Conservation (phyloP, 176 grass and related monocot genomes). For the Triticum monococcum region DNA sequence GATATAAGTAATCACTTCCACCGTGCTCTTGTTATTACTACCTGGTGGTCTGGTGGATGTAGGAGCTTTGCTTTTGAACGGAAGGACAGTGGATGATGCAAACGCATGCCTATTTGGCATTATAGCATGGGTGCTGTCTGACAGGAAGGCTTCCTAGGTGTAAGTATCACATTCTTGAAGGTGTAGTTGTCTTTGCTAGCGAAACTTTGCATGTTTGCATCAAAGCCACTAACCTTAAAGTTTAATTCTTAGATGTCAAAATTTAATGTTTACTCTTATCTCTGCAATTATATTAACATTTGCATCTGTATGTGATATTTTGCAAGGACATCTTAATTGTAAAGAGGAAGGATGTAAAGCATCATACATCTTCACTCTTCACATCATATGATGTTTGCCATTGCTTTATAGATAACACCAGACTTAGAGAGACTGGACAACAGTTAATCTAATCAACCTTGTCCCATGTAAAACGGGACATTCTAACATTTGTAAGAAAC, state of each 20-base stretch:
- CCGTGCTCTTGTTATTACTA: conserved; percentile 48
- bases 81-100: conserved; percentile 26
- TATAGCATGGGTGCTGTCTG: conserved; percentile 7
- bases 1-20: conserved; percentile 36
- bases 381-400: background rate
- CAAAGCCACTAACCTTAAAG: background rate
- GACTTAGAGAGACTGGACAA: background rate
- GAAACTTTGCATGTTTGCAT: conserved; percentile 21
- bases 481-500: background rate
- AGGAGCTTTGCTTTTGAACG: conserved; percentile 24
- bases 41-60: conserved; percentile 39
- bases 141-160: background rate
- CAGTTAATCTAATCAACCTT: conserved; percentile 14
- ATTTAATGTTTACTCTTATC: conserved; percentile 24
- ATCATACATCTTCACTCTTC: background rate
- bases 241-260: conserved; percentile 5
- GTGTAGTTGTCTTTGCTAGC: conserved; percentile 4
- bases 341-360: conserved; percentile 4
- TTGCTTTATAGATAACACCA: conserved; percentile 11
- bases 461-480: conserved; percentile 22
- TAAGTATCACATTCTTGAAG: conserved; percentile 29
- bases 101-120: conserved; percentile 32
- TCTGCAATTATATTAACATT: background rate
- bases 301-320: background rate
- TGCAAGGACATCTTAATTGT: conserved; percentile 18